phyloP scores from a whole-genome alignment of 371 early-diverging fungal species.

The Mucor lusitanicus region DNA sequence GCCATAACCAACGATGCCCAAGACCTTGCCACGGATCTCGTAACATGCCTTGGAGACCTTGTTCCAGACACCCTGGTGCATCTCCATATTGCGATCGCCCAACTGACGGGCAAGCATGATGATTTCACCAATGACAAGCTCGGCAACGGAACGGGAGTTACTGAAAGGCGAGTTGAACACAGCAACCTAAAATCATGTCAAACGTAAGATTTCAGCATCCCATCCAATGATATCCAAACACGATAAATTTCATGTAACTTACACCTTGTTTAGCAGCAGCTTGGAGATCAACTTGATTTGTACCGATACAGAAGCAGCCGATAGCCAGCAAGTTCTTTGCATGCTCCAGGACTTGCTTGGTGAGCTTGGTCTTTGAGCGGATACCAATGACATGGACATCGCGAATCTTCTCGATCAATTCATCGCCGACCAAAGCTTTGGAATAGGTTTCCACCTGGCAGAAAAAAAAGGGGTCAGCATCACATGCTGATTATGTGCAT shows the following conservation, averaged over 20 bases:
- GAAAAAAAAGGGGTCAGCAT: neutral
- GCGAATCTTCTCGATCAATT: conserved; percentile 88
- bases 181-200: conserved; percentile 62
- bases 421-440: conserved; percentile 87
- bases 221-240: neutral
- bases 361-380: conserved; percentile 93
- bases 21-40: conserved; percentile 93
- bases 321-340: conserved; percentile 90
- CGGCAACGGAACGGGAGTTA: conserved; percentile 87
- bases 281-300: conserved; percentile 94
- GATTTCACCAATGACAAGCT: conserved; percentile 91
- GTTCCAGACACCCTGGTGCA: conserved; percentile 92
- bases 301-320: conserved; percentile 99
- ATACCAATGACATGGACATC: conserved; percentile 95
- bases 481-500: neutral
- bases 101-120: conserved; percentile 88
- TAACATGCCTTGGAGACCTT: conserved; percentile 85
- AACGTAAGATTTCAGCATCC: neutral
- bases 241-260: conserved; percentile 34
- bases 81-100: conserved; percentile 89
- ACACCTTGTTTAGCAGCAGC: conserved; percentile 86
- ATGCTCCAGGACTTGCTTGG: conserved; percentile 78
- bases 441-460: conserved; percentile 81
- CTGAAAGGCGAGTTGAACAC: conserved; percentile 98
- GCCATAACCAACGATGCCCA: conserved; percentile 97